phyloP scores from a whole-genome alignment of 345 rosid genomes.

The Bruguiera gymnorhiza region DNA sequence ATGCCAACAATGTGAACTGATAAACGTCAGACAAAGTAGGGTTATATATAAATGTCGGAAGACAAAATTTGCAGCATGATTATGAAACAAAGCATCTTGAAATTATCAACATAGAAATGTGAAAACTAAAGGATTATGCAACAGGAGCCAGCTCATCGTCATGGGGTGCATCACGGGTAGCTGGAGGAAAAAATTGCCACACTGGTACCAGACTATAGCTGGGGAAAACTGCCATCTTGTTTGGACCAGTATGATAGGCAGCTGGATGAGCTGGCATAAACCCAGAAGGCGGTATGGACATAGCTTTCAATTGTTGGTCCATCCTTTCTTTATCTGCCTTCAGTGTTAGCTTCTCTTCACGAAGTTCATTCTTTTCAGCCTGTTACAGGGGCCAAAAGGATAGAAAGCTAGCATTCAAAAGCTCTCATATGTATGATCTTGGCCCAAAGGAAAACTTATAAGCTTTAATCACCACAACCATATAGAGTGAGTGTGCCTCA shows the following conservation, averaged over 20 bases:
- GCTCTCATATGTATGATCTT: neutral
- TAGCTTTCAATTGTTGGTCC: slow-evolving; percentile 27
- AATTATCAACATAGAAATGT: slow-evolving; percentile 1
- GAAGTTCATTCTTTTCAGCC: slow-evolving; percentile 35
- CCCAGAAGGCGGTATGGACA: slow-evolving; percentile 22
- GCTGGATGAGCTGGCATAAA: slow-evolving; percentile 28
- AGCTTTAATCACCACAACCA: neutral
- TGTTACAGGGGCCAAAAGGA: slow-evolving; percentile 6
- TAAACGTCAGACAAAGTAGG: slow-evolving; percentile 12
- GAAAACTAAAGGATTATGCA: slow-evolving; percentile 11
- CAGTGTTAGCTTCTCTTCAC: slow-evolving; percentile 27
- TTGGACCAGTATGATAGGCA: slow-evolving; percentile 27
- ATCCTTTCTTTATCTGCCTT: slow-evolving; percentile 35
- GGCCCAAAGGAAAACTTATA: neutral
- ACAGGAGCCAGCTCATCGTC: slow-evolving; percentile 35
- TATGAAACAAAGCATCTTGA: slow-evolving; percentile 19
- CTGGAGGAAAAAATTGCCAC: slow-evolving; percentile 31
- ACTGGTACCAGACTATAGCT: slow-evolving; percentile 26
- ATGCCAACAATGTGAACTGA: slow-evolving; percentile 11
- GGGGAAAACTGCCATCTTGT: slow-evolving; percentile 27
- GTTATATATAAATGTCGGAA: slow-evolving; percentile 20
- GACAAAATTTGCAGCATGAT: slow-evolving; percentile 11
- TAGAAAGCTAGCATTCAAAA: neutral
- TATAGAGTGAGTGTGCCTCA: neutral
- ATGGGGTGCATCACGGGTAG: slow-evolving; percentile 19